Percentiles rank a stretch among this genome's conserved stretches.
phyloP scores from a whole-genome alignment of 2,329 filamentous ascomycete genomes.

The Talaromyces albobiverticillius region DNA sequence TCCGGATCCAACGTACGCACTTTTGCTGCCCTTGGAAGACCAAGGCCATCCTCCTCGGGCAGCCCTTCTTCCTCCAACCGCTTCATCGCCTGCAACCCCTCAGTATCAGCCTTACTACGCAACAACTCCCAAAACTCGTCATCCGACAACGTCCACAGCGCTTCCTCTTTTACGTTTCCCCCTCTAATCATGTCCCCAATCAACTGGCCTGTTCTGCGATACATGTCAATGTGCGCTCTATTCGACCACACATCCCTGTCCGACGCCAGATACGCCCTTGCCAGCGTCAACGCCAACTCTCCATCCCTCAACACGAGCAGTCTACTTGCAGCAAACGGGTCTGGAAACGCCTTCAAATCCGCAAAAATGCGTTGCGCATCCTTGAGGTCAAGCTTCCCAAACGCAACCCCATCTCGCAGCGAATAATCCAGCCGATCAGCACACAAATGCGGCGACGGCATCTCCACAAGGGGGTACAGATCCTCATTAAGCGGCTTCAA shows the following conservation, averaged over 20 bases:
- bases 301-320: slow-evolving; percentile 32
- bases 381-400: slow-evolving; percentile 28
- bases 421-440: slow-evolving; percentile 42
- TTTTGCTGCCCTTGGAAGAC: slow-evolving; percentile 28
- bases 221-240: slow-evolving; percentile 35
- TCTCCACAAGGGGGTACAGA: slow-evolving; percentile 38
- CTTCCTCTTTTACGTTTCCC: slow-evolving; percentile 26
- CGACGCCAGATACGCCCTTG: slow-evolving; percentile 31
- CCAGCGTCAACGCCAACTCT: slow-evolving; percentile 28
- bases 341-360: slow-evolving; percentile 29
- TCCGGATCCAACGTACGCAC: slow-evolving; percentile 34
- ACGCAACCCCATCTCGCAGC: slow-evolving; percentile 34
- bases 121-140: slow-evolving; percentile 34
- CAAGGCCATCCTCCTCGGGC: slow-evolving; percentile 21
- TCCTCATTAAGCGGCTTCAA: slow-evolving; percentile 35
- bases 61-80: slow-evolving; percentile 3
- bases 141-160: slow-evolving; percentile 35
- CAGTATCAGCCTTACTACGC: slow-evolving; percentile 20
- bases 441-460: slow-evolving; percentile 37
- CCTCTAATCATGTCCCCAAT: slow-evolving; percentile 27
- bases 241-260: slow-evolving; percentile 40
- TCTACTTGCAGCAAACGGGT: slow-evolving; percentile 21
- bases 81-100: slow-evolving; percentile 10
- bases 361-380: slow-evolving; percentile 27
- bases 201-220: slow-evolving; percentile 30